phyloP scores from a whole-genome alignment of 2,329 filamentous ascomycete genomes.

The Alternaria incomplexa region DNA sequence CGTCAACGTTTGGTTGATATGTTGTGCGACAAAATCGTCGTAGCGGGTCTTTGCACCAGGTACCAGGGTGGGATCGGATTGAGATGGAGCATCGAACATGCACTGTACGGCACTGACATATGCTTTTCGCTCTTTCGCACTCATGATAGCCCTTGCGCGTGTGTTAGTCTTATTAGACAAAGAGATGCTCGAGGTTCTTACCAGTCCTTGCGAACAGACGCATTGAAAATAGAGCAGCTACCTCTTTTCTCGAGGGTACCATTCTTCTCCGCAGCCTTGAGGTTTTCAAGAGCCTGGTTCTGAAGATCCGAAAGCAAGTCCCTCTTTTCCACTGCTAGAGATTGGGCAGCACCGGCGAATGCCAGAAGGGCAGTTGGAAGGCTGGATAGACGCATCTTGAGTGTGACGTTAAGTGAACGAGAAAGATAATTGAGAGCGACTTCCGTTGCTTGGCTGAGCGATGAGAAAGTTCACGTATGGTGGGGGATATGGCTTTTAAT shows the following conservation, averaged over 20 bases:
- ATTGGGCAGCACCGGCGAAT: slow-evolving; percentile 9
- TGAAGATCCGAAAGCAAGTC: slow-evolving; percentile 20
- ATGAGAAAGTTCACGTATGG: background rate
- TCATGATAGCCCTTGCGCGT: background rate
- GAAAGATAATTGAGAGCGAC: too few species aligned
- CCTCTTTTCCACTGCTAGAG: slow-evolving; percentile 9
- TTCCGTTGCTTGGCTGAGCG: background rate
- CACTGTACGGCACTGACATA: slow-evolving; percentile 32
- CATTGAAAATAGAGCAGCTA: slow-evolving; percentile 13
- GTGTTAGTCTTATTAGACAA: background rate
- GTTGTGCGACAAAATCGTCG: slow-evolving; percentile 36
- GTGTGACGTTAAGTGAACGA: background rate
- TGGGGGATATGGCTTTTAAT: background rate
- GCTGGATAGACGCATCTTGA: slow-evolving; percentile 8
- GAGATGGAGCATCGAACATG: slow-evolving; percentile 18
- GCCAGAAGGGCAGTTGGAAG: slow-evolving; percentile 11
- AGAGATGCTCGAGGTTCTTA: background rate
- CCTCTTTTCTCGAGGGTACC: slow-evolving; percentile 3
- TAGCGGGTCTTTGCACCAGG: slow-evolving; percentile 35
- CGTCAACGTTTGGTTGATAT: slow-evolving; percentile 25
- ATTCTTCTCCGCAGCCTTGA: slow-evolving; percentile 13
- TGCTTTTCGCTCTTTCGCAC: slow-evolving; percentile 16
- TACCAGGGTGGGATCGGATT: slow-evolving; percentile 12
- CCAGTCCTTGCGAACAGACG: slow-evolving; percentile 22
- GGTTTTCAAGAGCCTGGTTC: slow-evolving; percentile 12